phyloP scores from a whole-genome alignment of 1,139 yeast species.

The Dujonia santamariae region DNA sequence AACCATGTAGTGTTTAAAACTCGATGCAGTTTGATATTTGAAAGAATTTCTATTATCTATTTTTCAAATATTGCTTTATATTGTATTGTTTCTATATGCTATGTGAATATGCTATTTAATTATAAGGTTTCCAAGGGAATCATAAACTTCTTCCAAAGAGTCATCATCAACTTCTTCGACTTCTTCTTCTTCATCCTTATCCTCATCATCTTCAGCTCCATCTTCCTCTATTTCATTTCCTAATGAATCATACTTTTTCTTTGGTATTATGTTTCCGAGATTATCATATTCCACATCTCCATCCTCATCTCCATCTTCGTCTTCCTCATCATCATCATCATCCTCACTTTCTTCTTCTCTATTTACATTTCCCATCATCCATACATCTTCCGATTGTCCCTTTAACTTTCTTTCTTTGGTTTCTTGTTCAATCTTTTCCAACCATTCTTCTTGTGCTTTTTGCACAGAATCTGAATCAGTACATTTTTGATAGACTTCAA shows the following conservation, averaged over 20 bases:
- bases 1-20: no score
- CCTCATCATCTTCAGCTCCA: conserved; percentile 8
- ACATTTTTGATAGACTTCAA: conserved; percentile 73
- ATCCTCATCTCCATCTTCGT: conserved; percentile 12
- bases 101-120: conserved; percentile 3
- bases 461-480: conserved; percentile 76
- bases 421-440: conserved; percentile 66
- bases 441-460: conserved; percentile 74
- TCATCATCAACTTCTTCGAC: conserved; percentile 1
- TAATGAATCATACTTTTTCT: conserved; percentile 12
- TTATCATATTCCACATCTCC: conserved; percentile 7
- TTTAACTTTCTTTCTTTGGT: conserved; percentile 57
- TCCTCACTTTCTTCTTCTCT: conserved; percentile 24
- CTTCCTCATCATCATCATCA: conserved; percentile 12
- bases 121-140: conserved; percentile 7
- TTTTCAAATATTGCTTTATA: no score
- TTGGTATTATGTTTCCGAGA: conserved; percentile 9
- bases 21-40: no score
- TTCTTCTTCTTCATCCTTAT: conserved; percentile 6
- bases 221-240: conserved; percentile 13
- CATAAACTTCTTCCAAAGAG: conserved; percentile 5
- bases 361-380: conserved; percentile 80
- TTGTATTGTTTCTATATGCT: no score
- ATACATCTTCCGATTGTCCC: conserved; percentile 58
- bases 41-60: no score